Percentiles rank a stretch among this genome's conserved stretches.
Evolutionary conservation across 305 asterid species (phyloP).

Genomic region (Fraxinus floribunda): DNA sequence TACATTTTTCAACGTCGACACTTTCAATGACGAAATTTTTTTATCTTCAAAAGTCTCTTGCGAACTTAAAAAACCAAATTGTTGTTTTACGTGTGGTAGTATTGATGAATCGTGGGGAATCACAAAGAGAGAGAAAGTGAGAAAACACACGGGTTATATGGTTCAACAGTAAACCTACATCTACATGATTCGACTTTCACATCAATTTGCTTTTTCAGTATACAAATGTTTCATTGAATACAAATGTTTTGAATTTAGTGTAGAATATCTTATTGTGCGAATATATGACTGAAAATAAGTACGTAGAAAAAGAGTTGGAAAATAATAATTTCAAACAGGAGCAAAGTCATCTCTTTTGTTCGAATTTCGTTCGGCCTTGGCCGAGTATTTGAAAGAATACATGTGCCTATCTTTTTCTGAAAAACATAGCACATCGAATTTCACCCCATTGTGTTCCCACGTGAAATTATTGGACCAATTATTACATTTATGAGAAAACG

Average conservation of each 20-base stretch:
- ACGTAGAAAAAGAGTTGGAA: no score
- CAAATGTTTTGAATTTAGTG: no score
- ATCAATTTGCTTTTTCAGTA: not conserved
- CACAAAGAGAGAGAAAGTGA: not conserved
- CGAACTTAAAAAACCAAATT: not conserved
- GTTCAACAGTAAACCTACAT: no score
- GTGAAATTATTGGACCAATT: not conserved
- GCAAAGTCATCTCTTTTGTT: not conserved
- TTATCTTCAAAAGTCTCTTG: not conserved
- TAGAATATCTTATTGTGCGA: no score
- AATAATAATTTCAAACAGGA: no score
- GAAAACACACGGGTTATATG: not conserved
- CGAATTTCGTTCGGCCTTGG: not conserved
- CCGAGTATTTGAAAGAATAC: not conserved
- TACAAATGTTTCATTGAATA: not conserved
- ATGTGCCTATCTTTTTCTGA: not conserved
- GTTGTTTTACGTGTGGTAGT: not conserved
- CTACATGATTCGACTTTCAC: not conserved
- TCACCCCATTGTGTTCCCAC: not conserved
- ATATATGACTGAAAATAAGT: no score
- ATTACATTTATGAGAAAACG: not conserved
- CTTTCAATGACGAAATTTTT: not conserved
- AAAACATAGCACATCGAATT: not conserved
- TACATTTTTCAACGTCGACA: no score
- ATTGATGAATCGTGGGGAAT: not conserved